phyloP scores from a whole-genome alignment of 2,329 filamentous ascomycete species.

The Botrytis squamosa region DNA sequence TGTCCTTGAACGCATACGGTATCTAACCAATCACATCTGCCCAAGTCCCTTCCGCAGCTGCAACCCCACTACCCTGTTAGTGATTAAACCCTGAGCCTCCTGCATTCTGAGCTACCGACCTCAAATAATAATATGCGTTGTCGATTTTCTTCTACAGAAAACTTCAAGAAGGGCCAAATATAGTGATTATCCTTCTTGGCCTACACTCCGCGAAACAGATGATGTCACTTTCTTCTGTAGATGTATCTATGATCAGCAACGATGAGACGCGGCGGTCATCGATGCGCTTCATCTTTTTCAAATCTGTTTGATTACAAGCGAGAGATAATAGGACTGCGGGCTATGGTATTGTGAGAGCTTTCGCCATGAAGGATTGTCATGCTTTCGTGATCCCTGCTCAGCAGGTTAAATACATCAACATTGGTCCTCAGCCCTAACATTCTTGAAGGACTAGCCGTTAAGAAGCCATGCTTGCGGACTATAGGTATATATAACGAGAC shows the following conservation, averaged over 20 bases:
- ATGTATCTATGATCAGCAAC: neutral
- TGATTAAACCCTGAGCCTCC: neutral
- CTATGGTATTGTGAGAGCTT: neutral
- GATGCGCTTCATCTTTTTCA: neutral
- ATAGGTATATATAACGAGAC: neutral
- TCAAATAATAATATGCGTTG: neutral
- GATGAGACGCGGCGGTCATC: neutral
- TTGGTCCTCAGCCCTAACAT: neutral
- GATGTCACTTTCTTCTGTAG: neutral
- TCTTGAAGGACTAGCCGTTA: neutral
- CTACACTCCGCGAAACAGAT: too few relatives aligned
- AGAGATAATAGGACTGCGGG: neutral
- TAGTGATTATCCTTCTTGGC: too few relatives aligned
- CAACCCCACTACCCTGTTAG: neutral
- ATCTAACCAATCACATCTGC: neutral
- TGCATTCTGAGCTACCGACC: neutral
- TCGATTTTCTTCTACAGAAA: neutral
- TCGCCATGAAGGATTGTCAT: neutral
- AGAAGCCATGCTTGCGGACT: neutral
- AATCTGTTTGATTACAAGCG: neutral
- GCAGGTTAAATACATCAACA: neutral
- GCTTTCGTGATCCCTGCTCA: neutral
- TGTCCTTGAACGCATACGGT: neutral
- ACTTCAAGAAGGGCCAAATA: neutral
- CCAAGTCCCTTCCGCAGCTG: neutral